Base-by-base conservation (phyloP, 192 early-diverging fungal species). In the Linnemannia hyalina region DNA sequence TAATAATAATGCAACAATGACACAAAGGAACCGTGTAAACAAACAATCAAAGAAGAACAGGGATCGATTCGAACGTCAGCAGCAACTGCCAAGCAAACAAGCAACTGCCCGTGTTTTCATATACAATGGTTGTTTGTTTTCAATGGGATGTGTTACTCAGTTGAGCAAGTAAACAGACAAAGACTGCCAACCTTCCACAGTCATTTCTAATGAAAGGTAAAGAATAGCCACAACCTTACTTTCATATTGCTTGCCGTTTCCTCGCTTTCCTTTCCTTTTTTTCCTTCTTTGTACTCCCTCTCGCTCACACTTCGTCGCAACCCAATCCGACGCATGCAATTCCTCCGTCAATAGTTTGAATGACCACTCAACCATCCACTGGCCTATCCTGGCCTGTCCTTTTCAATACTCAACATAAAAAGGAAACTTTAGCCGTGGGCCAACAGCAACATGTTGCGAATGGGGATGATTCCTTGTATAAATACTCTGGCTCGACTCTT, bases 401-500 rank as follows among this genome's bases (percentile, higher is more conserved):
- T 65, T 29, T 52, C 49, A 52, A 18, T 5, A 35, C 60, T 60
- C 57, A 65, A 65, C 26, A 60, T 35, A 63, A 57, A 57, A 32
- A 65, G 35, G 60, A 65, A 65, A 32, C 60, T 32, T 65, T 65
- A 26, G 60, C 60, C 60, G 60, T 65, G 11, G n/a, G 29, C 26
- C 29, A 65, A 65, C 57, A n/a, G 26, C 60, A 65, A 26, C 9
- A 32, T 15, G 49, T 52, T 52, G 47, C 16, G 26, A 65, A 65
- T 32, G 29, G 29, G 60, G 26, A 65, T 13, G 60, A 10, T 52
- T 23, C 29, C 13, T 65, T 16, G 70, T 71, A 71, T 71, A 71
- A 71, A 71, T 71, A 71, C 70, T 71, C 38, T 10, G 42, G 41
- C 70, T 41, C 70, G 70, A 71, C 38, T 65, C 60, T 32, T 26